Evolutionary conservation across 768 basidiomycete genomes (phyloP), one percentile per base, ranked within the genome.

Genomic region (Tricholoma sp.): DNA sequence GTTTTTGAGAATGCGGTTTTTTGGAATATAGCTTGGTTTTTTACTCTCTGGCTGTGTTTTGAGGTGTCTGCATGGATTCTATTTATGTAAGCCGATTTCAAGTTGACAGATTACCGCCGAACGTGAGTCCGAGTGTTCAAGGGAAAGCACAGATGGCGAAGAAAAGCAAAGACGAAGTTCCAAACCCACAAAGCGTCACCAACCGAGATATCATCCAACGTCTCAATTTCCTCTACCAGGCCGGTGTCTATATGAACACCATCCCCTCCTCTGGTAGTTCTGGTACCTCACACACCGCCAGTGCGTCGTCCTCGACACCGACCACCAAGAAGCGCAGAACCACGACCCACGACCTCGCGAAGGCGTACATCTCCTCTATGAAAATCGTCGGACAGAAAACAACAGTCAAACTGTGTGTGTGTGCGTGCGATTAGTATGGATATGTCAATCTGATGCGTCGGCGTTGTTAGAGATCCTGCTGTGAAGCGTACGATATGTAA

Each of bases 191-290:
- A 67, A 80, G 70, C 57, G 76, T 88, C 32, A 63, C 76, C 10
- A 90, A 91, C 67, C 76, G 83, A 29, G 92, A 94, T 65, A 82
- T 89, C 48, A 78, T 91, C 18, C 91, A 94, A 68, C 80, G 91
- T 29, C 79, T 94, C 58, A 93, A 89, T 70, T 94, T 89, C 68
- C 79, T 94, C 34, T 92, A 89, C 65, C 92, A 93, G 70, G 88
- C 90, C 34, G 85, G 86, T 63, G 76, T 80, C 11, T 86, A 85
- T 58, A 73, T 91, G 49, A 61, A 68, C 36, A 58, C 67, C 17
- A 41, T 62, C 39, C 34, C 59, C 47, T 42, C 53, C 24, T 24
- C 24, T 24, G n/a, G n/a, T 45, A 17, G 51, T 51, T 33, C 51
- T 31, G n/a, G 49, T 45, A 32, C 53, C 34, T 45, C 29, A 9